Conservation (phyloP, 164 flowering plant genomes). For the Stephania japonica region DNA sequence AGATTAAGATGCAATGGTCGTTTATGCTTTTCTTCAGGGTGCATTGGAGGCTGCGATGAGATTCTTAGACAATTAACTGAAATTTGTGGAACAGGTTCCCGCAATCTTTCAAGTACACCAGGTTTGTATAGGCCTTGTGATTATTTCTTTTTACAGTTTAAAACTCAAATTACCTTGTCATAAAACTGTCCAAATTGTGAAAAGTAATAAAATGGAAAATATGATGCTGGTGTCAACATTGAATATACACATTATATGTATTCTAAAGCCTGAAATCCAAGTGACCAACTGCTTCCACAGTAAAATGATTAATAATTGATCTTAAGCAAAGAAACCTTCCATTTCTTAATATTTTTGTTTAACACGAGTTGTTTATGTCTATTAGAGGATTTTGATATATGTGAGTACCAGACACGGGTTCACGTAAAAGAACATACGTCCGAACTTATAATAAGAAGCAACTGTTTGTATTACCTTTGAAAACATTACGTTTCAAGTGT, state of each 20-base stretch:
- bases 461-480: not conserved
- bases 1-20: no score
- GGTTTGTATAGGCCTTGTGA: slow-evolving; percentile 30
- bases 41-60: slow-evolving; percentile 93
- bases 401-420: not conserved
- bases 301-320: not conserved
- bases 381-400: no score
- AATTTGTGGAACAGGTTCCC: slow-evolving; percentile 93
- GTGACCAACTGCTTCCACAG: not conserved
- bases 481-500: not conserved
- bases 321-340: not conserved
- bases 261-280: not conserved
- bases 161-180: not conserved
- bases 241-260: not conserved
- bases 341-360: no score
- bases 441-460: not conserved
- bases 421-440: not conserved
- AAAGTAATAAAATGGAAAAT: not conserved
- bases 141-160: not conserved
- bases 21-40: slow-evolving; percentile 44
- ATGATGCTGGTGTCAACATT: not conserved
- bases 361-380: no score
- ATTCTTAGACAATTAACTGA: slow-evolving; percentile 67
- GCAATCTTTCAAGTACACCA: slow-evolving; percentile 35
- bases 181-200: not conserved